Base-by-base conservation (phyloP, 192 early-diverging fungal species). In the Backusella luteola region DNA sequence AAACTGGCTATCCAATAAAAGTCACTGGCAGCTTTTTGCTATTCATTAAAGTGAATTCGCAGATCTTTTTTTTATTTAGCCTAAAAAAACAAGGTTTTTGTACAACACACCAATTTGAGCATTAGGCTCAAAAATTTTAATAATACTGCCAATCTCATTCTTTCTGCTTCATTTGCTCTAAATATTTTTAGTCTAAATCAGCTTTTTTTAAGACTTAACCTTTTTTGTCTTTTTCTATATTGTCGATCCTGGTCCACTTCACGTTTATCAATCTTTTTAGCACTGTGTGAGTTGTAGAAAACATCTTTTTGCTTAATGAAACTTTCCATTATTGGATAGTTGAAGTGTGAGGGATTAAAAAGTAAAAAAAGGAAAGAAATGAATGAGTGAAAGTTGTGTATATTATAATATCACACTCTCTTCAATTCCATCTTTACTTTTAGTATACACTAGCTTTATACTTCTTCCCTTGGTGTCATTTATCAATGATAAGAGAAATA, bases 151-250 rank as follows among this genome's bases (percentile, higher is more conserved):
- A 69, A 69, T 69, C 68, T 36, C 38, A 69, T 69, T 69, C 68
- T 69, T 69, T 41, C n/a, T 41, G 38, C 41, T 69, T 69, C 68
- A 69, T 69, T 69, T 69, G 68, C 68, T 35, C 34, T 41, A 67
- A 34, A 67, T 4, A 29, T 66, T 66, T 67, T 67, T 67, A 67
- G 66, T 67, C 32, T 67, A 17, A 32, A 35, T 67, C 38, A 6
- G n/a, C 19, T 69, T 21, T 69, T 67, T 67, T 35, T 32, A 35
- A 35, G n/a, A 69, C 21, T 35, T 38, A 38, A 9, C 34, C 38
- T 69, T 41, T 21, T 23, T 69, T 19, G n/a, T 41, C 68, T 12
- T 69, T 19, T 38, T 63, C 56, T 63, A 63, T 63, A 63, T 63
- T 63, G 56, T 63, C 56, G 56, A 63, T 63, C 56, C 56, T 63